Base-by-base conservation (phyloP, 352 stramenopile genomes). In the Pythium apleroticum region DNA sequence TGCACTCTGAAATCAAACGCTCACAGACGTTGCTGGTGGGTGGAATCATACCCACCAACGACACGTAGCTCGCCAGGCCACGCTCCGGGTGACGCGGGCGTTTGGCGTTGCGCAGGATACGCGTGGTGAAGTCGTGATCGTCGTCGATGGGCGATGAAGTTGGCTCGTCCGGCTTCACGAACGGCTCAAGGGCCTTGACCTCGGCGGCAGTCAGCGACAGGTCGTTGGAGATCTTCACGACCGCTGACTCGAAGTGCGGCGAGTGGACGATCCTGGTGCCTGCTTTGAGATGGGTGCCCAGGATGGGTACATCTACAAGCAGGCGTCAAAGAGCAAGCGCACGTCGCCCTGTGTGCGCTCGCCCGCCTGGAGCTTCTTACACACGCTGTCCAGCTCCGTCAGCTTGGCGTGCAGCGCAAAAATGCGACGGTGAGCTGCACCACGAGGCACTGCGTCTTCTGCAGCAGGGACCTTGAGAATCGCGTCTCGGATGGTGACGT, bases 381-480 rank as follows among this genome's bases (percentile, higher is more conserved):
- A 73, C 7, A 76, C 60, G 9, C 60, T 73, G 22, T 71, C 45
- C 3, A 73, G 14, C 27, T 68, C 52, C 19, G 64, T 22, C 19
- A 76, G 43, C 30, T 61, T 28, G 0, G n/a, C 52, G 41, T 60
- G 33, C n/a, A 71, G 56, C 12, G 49, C 31, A 0, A 63, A 2
- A 48, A 74, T 56, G 19, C 60, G 48, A 17, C 46, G 48, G 19
- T 65, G 57, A 1, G 52, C 35, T n/a, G 15, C 31, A 12, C 24
- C 57, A 28, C 28, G 28, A 27, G 19, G 57, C 8, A 68, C n/a
- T 0, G 49, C 12, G 11, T 63, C 50, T n/a, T 71, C 56, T 1
- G 72, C 55, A 1, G 53, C 55, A 20, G 25, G 3, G 1, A 62
- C 43, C 11, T 28, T 53, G 6, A 41, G 7, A 17, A 54, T 45